Conservation (phyloP, 257 asterid species). For the Przewalskia tangutica region DNA sequence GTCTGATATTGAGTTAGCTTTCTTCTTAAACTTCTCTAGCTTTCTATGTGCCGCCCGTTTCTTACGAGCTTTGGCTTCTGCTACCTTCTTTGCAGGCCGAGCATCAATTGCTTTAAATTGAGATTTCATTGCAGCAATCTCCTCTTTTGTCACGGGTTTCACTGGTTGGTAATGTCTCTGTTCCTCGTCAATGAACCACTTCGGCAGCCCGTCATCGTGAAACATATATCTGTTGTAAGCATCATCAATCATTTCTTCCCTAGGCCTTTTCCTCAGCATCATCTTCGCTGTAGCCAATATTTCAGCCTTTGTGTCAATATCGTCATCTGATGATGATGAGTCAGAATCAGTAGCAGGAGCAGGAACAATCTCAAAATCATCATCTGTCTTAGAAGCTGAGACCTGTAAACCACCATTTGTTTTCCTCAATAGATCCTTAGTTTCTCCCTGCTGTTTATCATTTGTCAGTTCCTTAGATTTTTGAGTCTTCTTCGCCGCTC, state of each 20-base stretch:
- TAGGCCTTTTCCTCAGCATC: constrained; percentile 71
- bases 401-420: neutral
- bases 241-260: constrained; percentile 81
- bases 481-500: constrained; percentile 1
- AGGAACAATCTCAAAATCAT: constrained; percentile 75
- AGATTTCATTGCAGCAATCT: constrained; percentile 65
- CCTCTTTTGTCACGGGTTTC: constrained; percentile 82
- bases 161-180: constrained; percentile 55
- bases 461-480: constrained; percentile 12
- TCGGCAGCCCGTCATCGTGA: constrained; percentile 71
- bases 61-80: constrained; percentile 86
- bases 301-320: constrained; percentile 62
- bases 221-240: constrained; percentile 84
- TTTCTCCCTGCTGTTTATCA: constrained; percentile 17
- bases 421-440: constrained; percentile 6
- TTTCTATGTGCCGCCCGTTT: constrained; percentile 52
- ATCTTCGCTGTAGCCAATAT: constrained; percentile 72
- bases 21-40: constrained; percentile 71
- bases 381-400: constrained; percentile 21
- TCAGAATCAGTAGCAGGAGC: constrained; percentile 76
- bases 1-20: constrained; percentile 82
- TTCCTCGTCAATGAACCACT: constrained; percentile 85
- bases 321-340: constrained; percentile 50
- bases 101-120: constrained; percentile 82
- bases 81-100: constrained; percentile 95